Base-by-base conservation (phyloP, 2,329 filamentous ascomycete species). In the Neoscytalidium dimidiatum region DNA sequence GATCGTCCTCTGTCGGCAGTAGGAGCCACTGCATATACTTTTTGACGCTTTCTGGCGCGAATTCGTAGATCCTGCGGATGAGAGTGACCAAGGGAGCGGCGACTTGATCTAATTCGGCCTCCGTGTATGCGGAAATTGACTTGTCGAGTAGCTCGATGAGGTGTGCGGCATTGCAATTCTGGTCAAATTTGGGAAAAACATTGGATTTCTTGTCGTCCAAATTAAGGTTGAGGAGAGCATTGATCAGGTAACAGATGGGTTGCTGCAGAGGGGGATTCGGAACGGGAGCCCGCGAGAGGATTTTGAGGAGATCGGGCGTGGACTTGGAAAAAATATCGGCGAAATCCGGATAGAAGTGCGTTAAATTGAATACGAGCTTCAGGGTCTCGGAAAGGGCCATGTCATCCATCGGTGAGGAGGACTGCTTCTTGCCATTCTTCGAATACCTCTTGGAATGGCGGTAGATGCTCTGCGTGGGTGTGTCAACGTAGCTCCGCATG, bases 361-460 rank as follows among this genome's bases (percentile, higher is more conserved):
- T 91, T 62, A 97, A 83, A 76, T 97, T 97, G 83, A 96, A 98
- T 60, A 96, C 80, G 44, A 98, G 83, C 73, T 96, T 97, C 57
- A 95, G 81, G 0, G 91, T 94, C 76, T 98, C 94, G 8, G 84
- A 84, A 41, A 98, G 83, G 0, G 94, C 92, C 86, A 94, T 88
- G 66, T 90, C 88, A 68, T 90, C 88, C 84, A 94, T 91, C 0
- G 86, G 84, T 46, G 86, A 80, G 46, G 72, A 72, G 3, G 69
- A 69, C 23, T 64, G 64, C 26, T 68, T 70, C 14, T 69, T 68
- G 1, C 67, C 62, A 44, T 68, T 71, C 62, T 80, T 80, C 4
- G 80, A 80, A 67, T 85, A 86, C 13, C 70, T 71, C 29, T 72
- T 72, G 17, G 75, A 71, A 78, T 97, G 94, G 4, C 89, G 87